A percentile compares a stretch with the other conserved stretches of the same genome.
Conservation (phyloP, 164 flowering plant genomes). For the Nelumbo lutea region DNA sequence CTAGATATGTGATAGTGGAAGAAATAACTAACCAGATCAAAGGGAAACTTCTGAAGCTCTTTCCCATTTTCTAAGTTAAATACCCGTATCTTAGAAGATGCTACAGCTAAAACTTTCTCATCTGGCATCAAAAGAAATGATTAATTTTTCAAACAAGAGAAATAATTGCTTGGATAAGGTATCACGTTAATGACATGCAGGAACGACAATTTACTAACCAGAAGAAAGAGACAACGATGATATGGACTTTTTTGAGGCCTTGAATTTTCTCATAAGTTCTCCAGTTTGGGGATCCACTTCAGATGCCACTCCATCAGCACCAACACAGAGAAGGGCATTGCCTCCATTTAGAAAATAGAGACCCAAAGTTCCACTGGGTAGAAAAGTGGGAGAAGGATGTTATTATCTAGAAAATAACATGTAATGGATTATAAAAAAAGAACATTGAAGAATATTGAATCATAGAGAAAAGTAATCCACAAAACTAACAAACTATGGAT, state of each 20-base stretch:
- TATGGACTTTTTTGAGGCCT: slow-evolving; percentile 30
- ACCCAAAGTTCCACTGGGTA: slow-evolving; percentile 27
- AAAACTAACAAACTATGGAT: background rate
- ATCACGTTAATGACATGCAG: slow-evolving; percentile 1
- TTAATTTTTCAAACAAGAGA: background rate
- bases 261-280: slow-evolving; percentile 23
- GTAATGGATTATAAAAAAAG: background rate
- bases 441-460: background rate
- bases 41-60: slow-evolving; percentile 23
- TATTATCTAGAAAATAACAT: background rate
- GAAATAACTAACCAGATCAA: slow-evolving; percentile 21
- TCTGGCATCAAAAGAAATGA: slow-evolving; percentile 21
- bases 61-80: slow-evolving; percentile 26
- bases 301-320: slow-evolving; percentile 29
- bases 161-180: background rate
- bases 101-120: slow-evolving; percentile 30
- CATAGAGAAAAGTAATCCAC: background rate
- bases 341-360: slow-evolving; percentile 33
- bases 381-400: background rate
- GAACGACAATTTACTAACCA: slow-evolving; percentile 20
- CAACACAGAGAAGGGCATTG: slow-evolving; percentile 20
- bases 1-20: background rate
- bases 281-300: slow-evolving; percentile 37
- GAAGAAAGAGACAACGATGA: slow-evolving; percentile 22
- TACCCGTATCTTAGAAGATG: slow-evolving; percentile 22